A percentile compares a stretch with the other conserved stretches of the same genome.
Conservation (phyloP, 2,329 filamentous ascomycete species). For the Ophiostoma himal-ulmi region DNA sequence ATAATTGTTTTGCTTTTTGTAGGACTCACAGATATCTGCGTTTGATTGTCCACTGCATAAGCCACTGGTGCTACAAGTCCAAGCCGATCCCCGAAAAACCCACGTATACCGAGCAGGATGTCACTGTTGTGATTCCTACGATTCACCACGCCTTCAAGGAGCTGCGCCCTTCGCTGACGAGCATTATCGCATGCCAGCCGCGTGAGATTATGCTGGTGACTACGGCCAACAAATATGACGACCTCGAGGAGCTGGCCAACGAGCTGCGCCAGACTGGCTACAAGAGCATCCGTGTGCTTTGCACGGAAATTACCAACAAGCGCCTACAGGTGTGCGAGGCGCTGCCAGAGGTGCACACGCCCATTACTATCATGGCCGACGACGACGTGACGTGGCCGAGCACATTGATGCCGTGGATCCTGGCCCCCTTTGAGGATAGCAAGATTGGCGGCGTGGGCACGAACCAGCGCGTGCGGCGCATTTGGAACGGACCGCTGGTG, state of each 20-base stretch:
- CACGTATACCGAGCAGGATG: conserved; percentile 72
- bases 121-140: conserved; percentile 89
- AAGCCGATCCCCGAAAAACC: conserved; percentile 76
- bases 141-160: conserved; percentile 84
- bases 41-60: conserved; percentile 75
- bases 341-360: conserved; percentile 75
- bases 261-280: conserved; percentile 42
- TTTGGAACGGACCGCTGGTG: conserved; percentile 52
- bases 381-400: conserved; percentile 92
- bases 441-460: conserved; percentile 86
- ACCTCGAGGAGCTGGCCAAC: conserved; percentile 60
- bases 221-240: conserved; percentile 69
- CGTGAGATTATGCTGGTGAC: conserved; percentile 78
- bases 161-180: conserved; percentile 71
- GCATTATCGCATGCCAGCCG: conserved; percentile 65
- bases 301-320: conserved; percentile 85
- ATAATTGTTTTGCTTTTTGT: not conserved
- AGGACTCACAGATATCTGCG: conserved; percentile 86
- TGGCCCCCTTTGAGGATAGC: conserved; percentile 83
- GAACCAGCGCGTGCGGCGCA: conserved; percentile 76
- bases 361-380: conserved; percentile 87
- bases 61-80: conserved; percentile 82
- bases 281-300: conserved; percentile 65
- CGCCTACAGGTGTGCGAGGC: conserved; percentile 88
- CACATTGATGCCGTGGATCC: conserved; percentile 81